Evolutionary conservation across 306 rosid genomes (phyloP), one percentile per base, ranked within the genome.

Genomic region (Bauhinia variegata): DNA sequence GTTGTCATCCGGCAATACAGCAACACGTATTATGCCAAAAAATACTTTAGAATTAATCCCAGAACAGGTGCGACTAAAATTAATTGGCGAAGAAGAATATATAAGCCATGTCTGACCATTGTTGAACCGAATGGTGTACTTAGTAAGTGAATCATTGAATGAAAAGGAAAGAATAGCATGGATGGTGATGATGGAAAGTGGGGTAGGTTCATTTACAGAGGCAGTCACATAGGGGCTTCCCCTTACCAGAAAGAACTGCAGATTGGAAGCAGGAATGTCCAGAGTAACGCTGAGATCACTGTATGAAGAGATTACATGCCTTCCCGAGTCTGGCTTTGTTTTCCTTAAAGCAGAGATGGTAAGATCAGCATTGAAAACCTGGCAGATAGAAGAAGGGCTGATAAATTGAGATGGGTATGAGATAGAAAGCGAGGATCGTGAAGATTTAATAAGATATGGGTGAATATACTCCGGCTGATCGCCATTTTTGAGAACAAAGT

Each of bases 151-250:
- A 13, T 61, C 62, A 30, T 67, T 72, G 0, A 88, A 53, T 4
- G 83, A 75, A 50, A 83, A 75, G 0, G 88, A 75, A 28, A 87
- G 80, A 41, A 92, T 78, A 1, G 84, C 84, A 49, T 89, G 95
- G 49, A 78, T 77, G 49, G 96, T 92, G 9, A 88, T 67, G 70
- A 92, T 75, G 0, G 91, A 85, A 60, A 92, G 66, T 28, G 56
- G 42, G 11, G 92, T 75, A 19, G 48, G 51, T 19, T 56, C 65
- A 6, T 80, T 71, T 7, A 83, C 88, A 10, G 88, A 54, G 14
- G 79, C 28, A 0, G 96, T 89, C n/a, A 92, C 33, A 67, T 72
- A 92, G 18, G 98, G 98, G 67, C 91, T 92, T 23, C 98, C 98
- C 12, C 95, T 85, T 3, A 84, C 96, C 30, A 89, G 98, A 11